These are phyloP conservation scores for Choricystis sp. DNA, from an alignment of 139 green algal genomes.

Conservation along the genomic window DNA sequence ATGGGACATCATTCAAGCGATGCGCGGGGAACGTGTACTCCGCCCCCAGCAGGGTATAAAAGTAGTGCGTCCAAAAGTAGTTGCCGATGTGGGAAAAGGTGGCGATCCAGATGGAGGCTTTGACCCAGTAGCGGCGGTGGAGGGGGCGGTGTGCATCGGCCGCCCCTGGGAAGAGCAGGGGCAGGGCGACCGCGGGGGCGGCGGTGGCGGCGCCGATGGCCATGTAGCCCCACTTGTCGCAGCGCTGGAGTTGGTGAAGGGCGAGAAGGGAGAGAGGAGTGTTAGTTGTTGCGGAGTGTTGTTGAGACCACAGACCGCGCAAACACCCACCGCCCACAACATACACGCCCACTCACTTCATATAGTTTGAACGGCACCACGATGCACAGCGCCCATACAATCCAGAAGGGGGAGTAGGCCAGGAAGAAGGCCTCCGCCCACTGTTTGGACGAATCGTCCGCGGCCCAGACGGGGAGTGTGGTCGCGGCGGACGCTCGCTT, in stretches of 20 bases:
- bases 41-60: constrained; percentile 82
- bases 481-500: too few relatives aligned
- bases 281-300: neutral
- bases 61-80: constrained; percentile 99
- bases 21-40: constrained; percentile 79
- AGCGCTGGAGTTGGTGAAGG: constrained; percentile 15
- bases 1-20: constrained; percentile 76
- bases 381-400: constrained; percentile 68
- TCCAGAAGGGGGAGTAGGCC: constrained; percentile 81
- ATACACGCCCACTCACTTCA: constrained; percentile 38
- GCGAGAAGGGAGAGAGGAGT: neutral
- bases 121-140: constrained; percentile 77
- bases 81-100: constrained; percentile 96
- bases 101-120: constrained; percentile 92
- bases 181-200: constrained; percentile 60
- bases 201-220: constrained; percentile 48
- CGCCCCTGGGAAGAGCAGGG: constrained; percentile 44
- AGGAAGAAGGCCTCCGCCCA: constrained; percentile 87
- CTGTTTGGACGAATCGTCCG: constrained; percentile 63
- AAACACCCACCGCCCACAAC: neutral
- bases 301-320: neutral
- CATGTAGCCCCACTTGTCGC: constrained; percentile 65
- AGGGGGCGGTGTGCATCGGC: constrained; percentile 55
- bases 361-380: constrained; percentile 83
- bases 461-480: constrained; percentile 41